Base-by-base conservation (phyloP, 108 stramenopile species). In the Skeletonema tropicum region DNA sequence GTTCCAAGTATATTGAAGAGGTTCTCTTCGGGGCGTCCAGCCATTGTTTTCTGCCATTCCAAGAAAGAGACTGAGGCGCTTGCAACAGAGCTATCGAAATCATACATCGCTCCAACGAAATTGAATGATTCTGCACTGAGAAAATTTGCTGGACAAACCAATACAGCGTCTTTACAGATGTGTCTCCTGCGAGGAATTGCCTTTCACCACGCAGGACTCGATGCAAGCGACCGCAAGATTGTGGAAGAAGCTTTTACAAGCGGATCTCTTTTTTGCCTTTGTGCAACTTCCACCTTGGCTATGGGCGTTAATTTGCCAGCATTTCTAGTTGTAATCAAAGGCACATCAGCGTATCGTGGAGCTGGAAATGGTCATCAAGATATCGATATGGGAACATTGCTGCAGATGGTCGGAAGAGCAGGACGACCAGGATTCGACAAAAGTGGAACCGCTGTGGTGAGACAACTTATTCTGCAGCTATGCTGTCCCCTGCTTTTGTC, bases 361-460 rank as follows among this genome's bases (percentile, higher is more conserved):
- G 71, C 86, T 2, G 81, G 73, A 42, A 65, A 49, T 26, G 96
- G 98, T 0, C 90, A 96, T 65, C 85, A 90, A 66, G 94, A 97
- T 25, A 85, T 97, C 32, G 90, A 95, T 62, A 78, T 82, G 25
- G 89, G 90, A 3, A 89, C 90, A 15, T 71, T 99, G 15, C 72
- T 98, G 10, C 99, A 99, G 71, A 99, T 99, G 99, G 89, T 98
- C 14, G 99, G 99, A 21, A 79, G 99, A 36, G 99, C 99, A 14
- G 99, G 99, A 12, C 82, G 99, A 2, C 94, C 95, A 23, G 99
- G 99, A 7, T 92, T 94, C 35, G 99, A 99, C 70, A 91, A 92
- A 14, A 93, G 84, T 60, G 99, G 99, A n/a, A 85, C 84, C 5
- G 93, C 96, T 23, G 91, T 97, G 19, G 88, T 96, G 5, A 88